phyloP scores from a whole-genome alignment of 805 yeast genomes.

The Nakazawaea anatomiae region DNA sequence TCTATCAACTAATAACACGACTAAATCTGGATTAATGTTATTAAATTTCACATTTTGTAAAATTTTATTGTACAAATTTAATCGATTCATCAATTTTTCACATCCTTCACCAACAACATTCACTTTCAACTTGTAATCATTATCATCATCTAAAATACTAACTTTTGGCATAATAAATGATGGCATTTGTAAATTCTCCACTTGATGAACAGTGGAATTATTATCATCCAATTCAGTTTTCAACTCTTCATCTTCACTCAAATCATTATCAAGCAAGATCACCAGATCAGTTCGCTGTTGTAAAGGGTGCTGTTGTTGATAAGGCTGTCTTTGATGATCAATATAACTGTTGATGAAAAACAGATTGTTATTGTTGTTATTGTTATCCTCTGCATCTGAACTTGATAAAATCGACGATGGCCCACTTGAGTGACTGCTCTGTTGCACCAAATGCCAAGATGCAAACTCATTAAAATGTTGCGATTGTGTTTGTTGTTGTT shows the following conservation, averaged over 20 bases:
- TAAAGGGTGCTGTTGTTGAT: constrained; percentile 2
- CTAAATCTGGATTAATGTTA: constrained; percentile 18
- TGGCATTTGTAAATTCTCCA: constrained; percentile 19
- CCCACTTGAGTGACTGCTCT: not conserved
- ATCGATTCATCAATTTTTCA: constrained; percentile 16
- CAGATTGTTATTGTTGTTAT: not conserved
- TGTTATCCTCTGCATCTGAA: constrained; percentile 23
- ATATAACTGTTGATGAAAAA: not conserved
- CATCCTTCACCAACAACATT: constrained; percentile 22
- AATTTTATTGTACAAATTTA: constrained; percentile 21
- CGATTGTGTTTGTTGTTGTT: not conserved
- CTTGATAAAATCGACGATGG: constrained; percentile 24
- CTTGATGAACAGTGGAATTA: constrained; percentile 15
- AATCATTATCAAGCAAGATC: constrained; percentile 19
- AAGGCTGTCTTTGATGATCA: not conserved
- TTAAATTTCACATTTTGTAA: constrained; percentile 22
- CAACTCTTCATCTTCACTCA: constrained; percentile 9
- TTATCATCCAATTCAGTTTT: constrained; percentile 5
- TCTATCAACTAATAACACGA: constrained; percentile 21
- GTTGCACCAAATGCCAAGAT: constrained; percentile 28
- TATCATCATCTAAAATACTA: constrained; percentile 17
- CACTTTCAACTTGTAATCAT: constrained; percentile 13
- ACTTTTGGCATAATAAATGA: constrained; percentile 33
- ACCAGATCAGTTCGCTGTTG: constrained; percentile 13
- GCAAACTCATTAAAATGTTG: constrained; percentile 22